Evolutionary conservation across 2,329 filamentous ascomycete species (phyloP).

Genomic region (Penicillium sp.): DNA sequence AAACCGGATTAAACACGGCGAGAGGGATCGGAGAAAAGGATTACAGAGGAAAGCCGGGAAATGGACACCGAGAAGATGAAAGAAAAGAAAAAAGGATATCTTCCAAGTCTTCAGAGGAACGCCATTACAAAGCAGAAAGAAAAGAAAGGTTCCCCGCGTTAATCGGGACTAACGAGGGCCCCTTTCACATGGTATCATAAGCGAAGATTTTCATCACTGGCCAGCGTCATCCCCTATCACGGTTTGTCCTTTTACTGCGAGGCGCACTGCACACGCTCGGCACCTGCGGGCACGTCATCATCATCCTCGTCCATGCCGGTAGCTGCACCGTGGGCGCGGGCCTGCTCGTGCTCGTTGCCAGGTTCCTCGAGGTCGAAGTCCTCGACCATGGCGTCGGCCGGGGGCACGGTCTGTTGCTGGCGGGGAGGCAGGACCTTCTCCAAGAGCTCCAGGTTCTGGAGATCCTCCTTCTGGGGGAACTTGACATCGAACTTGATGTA

Average conservation of each 20-base stretch:
- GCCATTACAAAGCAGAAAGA: slow-evolving; percentile 34
- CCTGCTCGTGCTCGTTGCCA: slow-evolving; percentile 62
- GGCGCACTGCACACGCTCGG: slow-evolving; percentile 51
- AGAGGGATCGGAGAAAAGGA: slow-evolving; percentile 14
- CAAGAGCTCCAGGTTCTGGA: slow-evolving; percentile 70
- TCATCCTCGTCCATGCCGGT: slow-evolving; percentile 68
- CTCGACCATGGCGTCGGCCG: slow-evolving; percentile 84
- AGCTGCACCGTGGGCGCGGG: slow-evolving; percentile 64
- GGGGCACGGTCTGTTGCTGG: slow-evolving; percentile 62
- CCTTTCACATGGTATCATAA: slow-evolving; percentile 38
- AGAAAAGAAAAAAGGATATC: slow-evolving; percentile 24
- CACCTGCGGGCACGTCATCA: slow-evolving; percentile 48
- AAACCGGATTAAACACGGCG: neutral
- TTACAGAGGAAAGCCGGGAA: slow-evolving; percentile 12
- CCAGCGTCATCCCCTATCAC: slow-evolving; percentile 22
- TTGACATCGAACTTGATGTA: slow-evolving; percentile 98
- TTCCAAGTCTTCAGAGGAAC: slow-evolving; percentile 34
- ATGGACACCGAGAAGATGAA: slow-evolving; percentile 15
- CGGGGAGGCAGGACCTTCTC: slow-evolving; percentile 79
- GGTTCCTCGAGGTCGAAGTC: slow-evolving; percentile 82
- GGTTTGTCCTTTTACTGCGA: slow-evolving; percentile 44
- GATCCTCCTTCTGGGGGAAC: slow-evolving; percentile 75
- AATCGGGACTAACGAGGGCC: slow-evolving; percentile 19
- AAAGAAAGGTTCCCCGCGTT: slow-evolving; percentile 23
- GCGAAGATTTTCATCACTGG: slow-evolving; percentile 31